These are phyloP conservation scores for Aspergillus panamensis DNA, from an alignment of 495 filamentous ascomycete species.

Conservation along the genomic window DNA sequence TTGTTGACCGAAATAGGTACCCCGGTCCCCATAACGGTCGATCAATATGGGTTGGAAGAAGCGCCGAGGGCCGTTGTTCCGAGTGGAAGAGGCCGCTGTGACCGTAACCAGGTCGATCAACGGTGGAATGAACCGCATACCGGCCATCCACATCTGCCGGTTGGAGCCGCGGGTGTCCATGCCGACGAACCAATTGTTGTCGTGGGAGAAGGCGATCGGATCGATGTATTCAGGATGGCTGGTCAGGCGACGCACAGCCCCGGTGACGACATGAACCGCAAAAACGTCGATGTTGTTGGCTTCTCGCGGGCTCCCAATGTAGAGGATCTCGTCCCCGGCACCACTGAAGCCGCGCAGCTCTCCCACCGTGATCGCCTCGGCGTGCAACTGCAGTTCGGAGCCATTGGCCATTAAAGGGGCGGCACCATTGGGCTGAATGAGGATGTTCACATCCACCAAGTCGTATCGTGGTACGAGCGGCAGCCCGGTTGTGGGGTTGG, in stretches of 20 bases:
- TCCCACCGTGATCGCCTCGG: constrained; percentile 20
- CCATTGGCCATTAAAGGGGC: constrained; percentile 6
- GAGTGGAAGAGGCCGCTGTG: constrained; percentile 17
- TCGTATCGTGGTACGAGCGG: constrained; percentile 22
- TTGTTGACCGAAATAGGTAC: constrained; percentile 24
- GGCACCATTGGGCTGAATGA: constrained; percentile 8
- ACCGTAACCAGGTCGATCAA: constrained; percentile 19
- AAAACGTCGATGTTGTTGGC: constrained; percentile 28
- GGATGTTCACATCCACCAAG: constrained; percentile 21
- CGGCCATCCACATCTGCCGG: constrained; percentile 26
- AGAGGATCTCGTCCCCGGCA: constrained; percentile 21
- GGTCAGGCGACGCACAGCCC: constrained; percentile 23
- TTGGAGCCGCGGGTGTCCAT: constrained; percentile 24
- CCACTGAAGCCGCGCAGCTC: constrained; percentile 27
- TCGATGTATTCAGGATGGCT: constrained; percentile 27
- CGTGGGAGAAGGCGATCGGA: constrained; percentile 23
- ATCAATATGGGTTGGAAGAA: constrained; percentile 27
- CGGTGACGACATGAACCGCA: constrained; percentile 22
- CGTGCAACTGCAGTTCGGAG: constrained; percentile 13
- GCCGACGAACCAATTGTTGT: constrained; percentile 22
- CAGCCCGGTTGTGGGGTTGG: constrained; percentile 11
- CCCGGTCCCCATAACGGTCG: constrained; percentile 21
- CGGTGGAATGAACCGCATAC: constrained; percentile 23
- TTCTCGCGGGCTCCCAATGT: constrained; percentile 22
- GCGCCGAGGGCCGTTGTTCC: constrained; percentile 24